These are phyloP conservation scores for Boletellus ananiceps DNA, from an alignment of 768 basidiomycete species.

Conservation along the genomic window DNA sequence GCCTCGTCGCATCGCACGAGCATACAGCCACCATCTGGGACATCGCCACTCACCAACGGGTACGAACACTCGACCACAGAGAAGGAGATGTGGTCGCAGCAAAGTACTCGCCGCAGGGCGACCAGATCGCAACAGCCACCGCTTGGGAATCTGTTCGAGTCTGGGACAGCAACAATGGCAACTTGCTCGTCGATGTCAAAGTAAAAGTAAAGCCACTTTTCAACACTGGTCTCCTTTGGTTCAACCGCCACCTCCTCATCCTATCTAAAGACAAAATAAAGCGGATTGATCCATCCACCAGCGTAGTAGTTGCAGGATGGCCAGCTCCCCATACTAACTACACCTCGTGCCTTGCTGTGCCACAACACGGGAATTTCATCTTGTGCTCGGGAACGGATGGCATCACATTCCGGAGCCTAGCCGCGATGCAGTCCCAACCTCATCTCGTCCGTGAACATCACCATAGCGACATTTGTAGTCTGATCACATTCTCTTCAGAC, in stretches of 20 bases:
- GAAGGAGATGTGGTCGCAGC: background rate
- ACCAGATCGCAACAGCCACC: background rate
- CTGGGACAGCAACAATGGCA: background rate
- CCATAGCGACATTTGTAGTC: background rate
- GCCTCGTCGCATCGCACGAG: background rate
- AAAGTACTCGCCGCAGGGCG: background rate
- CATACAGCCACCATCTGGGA: background rate
- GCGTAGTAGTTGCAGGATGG: background rate
- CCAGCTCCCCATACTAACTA: background rate
- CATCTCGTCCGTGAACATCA: too few relatives aligned
- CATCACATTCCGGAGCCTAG: too few relatives aligned
- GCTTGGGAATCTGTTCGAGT: too few relatives aligned
- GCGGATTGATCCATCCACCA: background rate
- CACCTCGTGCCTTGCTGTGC: conserved; percentile 1
- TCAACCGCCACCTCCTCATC: background rate
- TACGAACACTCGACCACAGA: background rate
- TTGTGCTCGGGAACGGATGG: too few relatives aligned
- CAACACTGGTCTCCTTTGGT: conserved; percentile 1
- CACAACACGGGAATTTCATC: background rate
- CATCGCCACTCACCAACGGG: background rate
- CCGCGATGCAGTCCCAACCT: too few relatives aligned
- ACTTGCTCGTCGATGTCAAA: background rate
- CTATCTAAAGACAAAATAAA: background rate
- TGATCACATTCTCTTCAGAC: background rate
- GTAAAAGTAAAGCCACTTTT: background rate